phyloP scores from a whole-genome alignment of 2,329 filamentous ascomycete genomes.

The Zymoseptoria ardabiliae region DNA sequence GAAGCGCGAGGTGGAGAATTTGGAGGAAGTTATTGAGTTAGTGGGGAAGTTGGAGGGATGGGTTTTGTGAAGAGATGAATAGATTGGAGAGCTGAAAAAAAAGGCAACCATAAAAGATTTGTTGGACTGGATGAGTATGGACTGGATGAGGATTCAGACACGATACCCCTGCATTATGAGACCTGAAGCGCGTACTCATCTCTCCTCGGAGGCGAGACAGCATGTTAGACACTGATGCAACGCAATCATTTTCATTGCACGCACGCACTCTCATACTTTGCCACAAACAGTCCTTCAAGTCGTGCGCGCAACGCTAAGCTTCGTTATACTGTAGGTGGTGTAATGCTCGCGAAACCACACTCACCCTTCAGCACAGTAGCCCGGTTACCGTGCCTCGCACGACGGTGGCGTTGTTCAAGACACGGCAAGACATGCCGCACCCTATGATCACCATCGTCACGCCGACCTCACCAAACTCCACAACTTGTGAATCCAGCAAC shows the following conservation, averaged over 20 bases:
- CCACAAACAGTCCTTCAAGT: neutral
- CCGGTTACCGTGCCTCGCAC: neutral
- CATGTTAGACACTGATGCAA: neutral
- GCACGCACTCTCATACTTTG: neutral
- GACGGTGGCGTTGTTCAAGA: neutral
- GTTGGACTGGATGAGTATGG: too few relatives aligned
- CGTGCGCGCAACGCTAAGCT: neutral
- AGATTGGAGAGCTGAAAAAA: too few relatives aligned
- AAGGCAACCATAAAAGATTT: too few relatives aligned
- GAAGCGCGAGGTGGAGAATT: slow-evolving; percentile 18
- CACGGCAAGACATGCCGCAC: too few relatives aligned
- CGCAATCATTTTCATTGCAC: neutral
- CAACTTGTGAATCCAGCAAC: neutral
- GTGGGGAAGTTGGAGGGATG: slow-evolving; percentile 20
- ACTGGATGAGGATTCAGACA: neutral
- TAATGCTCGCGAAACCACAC: neutral
- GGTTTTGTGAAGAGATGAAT: slow-evolving; percentile 10
- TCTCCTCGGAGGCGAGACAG: neutral
- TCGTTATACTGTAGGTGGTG: neutral
- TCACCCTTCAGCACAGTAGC: neutral
- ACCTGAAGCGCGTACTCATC: neutral
- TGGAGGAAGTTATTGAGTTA: slow-evolving; percentile 19
- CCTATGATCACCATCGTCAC: neutral
- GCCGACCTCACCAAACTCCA: neutral
- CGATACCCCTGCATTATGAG: neutral